A percentile compares a stretch with the other conserved stretches of the same genome.
Conservation (phyloP, 345 rosid species). For the Gossypium longicalyx region DNA sequence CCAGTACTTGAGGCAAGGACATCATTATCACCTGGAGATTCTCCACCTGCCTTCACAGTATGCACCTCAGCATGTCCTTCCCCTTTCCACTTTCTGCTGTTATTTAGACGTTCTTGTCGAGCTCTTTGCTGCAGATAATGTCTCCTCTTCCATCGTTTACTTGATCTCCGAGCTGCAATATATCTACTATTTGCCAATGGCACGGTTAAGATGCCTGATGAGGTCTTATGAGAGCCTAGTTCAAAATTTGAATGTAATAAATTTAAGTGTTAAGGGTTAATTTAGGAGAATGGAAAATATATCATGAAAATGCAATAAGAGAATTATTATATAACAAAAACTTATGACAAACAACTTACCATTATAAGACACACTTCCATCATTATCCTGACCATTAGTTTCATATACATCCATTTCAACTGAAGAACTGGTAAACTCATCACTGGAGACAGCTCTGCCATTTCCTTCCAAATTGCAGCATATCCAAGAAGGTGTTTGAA, state of each 20-base stretch:
- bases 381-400: conserved; percentile 29
- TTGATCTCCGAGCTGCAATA: conserved; percentile 51
- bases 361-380: conserved; percentile 32
- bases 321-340: background rate
- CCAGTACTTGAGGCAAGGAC: conserved; percentile 24
- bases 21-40: conserved; percentile 23
- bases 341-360: conserved; percentile 34
- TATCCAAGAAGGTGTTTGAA: conserved; percentile 84
- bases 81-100: conserved; percentile 90
- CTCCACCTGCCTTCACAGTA: conserved; percentile 32
- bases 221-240: conserved; percentile 51
- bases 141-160: conserved; percentile 88
- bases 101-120: conserved; percentile 85
- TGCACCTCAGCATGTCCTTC: conserved; percentile 48
- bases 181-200: conserved; percentile 55
- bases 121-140: conserved; percentile 80
- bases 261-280: background rate
- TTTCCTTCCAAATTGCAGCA: conserved; percentile 76
- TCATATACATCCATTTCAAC: conserved; percentile 94
- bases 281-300: background rate
- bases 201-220: conserved; percentile 37
- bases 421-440: conserved; percentile 47
- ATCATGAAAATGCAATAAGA: background rate
- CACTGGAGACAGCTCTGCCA: conserved; percentile 41
- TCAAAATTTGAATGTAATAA: conserved; percentile 4